Conservation (phyloP, 768 basidiomycete genomes). For the Boletus sensibilis region DNA sequence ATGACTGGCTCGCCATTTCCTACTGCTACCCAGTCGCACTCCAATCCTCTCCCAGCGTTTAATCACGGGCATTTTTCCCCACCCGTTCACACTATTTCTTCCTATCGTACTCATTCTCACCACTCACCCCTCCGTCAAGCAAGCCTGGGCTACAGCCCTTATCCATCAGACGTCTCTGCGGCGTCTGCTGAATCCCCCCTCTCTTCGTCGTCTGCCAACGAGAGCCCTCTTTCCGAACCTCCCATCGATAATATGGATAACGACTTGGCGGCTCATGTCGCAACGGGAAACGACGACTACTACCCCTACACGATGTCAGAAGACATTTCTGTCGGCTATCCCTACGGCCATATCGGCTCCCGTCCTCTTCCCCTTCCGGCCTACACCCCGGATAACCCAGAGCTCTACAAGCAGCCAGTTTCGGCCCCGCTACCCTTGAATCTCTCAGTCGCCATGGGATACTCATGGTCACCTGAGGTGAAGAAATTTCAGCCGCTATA, state of each 20-base stretch:
- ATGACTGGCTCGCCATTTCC: conserved; percentile 28
- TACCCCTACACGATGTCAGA: conserved; percentile 28
- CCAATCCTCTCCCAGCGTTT: conserved; percentile 15
- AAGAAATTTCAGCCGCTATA: conserved; percentile 39
- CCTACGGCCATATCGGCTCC: conserved; percentile 24
- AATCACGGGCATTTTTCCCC: conserved; percentile 24
- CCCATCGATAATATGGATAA: conserved; percentile 35
- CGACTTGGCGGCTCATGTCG: conserved; percentile 27
- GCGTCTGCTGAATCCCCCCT: conserved; percentile 39
- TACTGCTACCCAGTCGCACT: conserved; percentile 16
- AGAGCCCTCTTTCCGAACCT: conserved; percentile 40
- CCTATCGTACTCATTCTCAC: conserved; percentile 23
- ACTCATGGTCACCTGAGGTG: conserved; percentile 31
- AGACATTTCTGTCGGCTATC: conserved; percentile 22
- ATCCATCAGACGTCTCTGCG: conserved; percentile 37
- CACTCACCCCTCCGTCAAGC: conserved; percentile 15
- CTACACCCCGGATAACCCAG: conserved; percentile 24
- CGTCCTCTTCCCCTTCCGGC: conserved; percentile 24
- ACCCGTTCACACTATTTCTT: conserved; percentile 9
- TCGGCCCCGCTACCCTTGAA: conserved; percentile 33
- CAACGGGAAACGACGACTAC: conserved; percentile 27
- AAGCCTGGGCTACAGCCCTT: conserved; percentile 33
- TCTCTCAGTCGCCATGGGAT: conserved; percentile 33
- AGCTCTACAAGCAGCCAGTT: conserved; percentile 35
- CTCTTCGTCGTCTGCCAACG: conserved; percentile 40